Evolutionary conservation across 108 stramenopile genomes (phyloP), one percentile per base, ranked within the genome.

Genomic region (Fistulifera pelliculosa): DNA sequence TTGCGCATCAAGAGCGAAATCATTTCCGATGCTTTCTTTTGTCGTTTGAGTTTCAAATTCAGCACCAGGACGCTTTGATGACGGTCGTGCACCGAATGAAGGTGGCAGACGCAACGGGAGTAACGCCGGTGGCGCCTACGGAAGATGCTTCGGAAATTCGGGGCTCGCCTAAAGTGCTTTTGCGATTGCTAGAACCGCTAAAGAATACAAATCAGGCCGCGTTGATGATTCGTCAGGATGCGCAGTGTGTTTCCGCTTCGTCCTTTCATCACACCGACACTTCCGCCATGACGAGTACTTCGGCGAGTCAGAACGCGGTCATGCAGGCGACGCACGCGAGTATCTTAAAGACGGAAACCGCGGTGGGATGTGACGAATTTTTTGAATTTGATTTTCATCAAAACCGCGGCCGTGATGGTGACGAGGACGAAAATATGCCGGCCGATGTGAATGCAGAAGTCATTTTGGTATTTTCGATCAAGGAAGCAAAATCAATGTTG

Each of bases 401-500:
- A 58, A 68, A 77, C 64, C 69, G 79, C 31, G 53, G 31, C 48
- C 31, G 56, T 8, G 28, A 14, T 15, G 54, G 41, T 28, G 68
- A 64, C 24, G 65, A 65, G 10, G 47, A 60, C 13, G 49, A 62
- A 10, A 61, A 69, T 19, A 53, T 66, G 27, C 90, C 90, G 27
- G 28, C 21, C 23, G 71, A 85, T 54, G 61, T 85, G 38, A 78
- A 85, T 54, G 68, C 83, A 24, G 69, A 79, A 54, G 83, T 85
- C n/a, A 66, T 78, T 48, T 63, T 91, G 21, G 90, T 91, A 1
- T 87, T 86, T 70, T 71, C 76, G 27, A 66, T 80, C 56, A 82
- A 78, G 57, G 90, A 91, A 66, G 73, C 76, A 45, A 75, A 75
- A 75, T 83, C 90, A 19, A 77, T 91, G 64, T 56, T 91, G 25